Evolutionary conservation across 208 protist species (phyloP).

Genomic region (Acanthamoeba pearcei): DNA sequence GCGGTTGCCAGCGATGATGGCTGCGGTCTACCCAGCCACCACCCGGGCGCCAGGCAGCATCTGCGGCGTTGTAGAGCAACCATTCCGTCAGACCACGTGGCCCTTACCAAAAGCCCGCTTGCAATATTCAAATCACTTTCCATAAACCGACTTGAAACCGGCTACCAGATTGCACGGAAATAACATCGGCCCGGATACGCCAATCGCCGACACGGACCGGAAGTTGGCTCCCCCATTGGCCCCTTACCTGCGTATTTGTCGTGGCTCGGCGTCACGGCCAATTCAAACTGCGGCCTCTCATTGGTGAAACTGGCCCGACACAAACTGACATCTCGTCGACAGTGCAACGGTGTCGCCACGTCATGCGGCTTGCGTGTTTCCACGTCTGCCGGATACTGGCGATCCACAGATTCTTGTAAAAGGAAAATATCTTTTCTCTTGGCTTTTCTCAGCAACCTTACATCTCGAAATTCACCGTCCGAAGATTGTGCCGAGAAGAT

Average conservation of each 20-base stretch:
- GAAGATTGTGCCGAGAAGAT: not conserved
- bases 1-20: not conserved
- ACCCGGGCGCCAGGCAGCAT: not conserved
- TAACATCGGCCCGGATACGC: not conserved
- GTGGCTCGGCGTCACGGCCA: not conserved
- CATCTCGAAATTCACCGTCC: too few species aligned
- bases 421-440: not conserved
- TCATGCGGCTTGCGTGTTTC: not conserved
- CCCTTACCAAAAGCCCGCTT: not conserved
- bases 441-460: not conserved
- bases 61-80: slow-evolving; percentile 6
- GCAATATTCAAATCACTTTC: not conserved
- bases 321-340: too few species aligned
- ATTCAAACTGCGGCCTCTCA: not conserved
- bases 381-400: not conserved
- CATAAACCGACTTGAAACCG: not conserved
- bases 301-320: not conserved
- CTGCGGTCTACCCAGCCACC: not conserved
- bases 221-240: not conserved
- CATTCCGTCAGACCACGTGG: not conserved
- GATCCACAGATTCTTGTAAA: too few species aligned
- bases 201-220: not conserved
- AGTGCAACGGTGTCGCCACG: too few species aligned
- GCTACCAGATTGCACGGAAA: not conserved
- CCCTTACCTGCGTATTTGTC: not conserved